Conservation (phyloP, 176 grass and related monocot species). For the Eremochloa ophiuroides region DNA sequence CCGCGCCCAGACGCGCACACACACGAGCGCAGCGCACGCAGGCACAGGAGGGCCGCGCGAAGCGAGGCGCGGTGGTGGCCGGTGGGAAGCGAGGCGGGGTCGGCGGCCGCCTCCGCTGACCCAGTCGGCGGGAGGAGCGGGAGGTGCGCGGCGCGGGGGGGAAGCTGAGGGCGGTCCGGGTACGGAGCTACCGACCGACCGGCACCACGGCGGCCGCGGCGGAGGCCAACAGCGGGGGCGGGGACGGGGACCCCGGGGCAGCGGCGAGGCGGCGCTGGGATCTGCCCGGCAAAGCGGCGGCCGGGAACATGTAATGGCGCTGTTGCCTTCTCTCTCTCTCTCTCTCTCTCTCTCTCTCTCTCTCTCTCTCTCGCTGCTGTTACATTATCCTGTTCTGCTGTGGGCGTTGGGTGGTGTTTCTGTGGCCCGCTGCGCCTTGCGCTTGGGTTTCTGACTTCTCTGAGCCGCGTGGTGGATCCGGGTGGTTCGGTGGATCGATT, state of each 20-base stretch:
- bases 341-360: too few species aligned
- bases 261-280: conserved; percentile 43
- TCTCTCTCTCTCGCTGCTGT: background rate
- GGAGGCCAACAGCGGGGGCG: conserved; percentile 20
- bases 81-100: background rate
- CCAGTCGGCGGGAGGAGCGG: background rate
- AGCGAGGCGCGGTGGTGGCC: background rate
- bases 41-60: background rate
- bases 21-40: background rate
- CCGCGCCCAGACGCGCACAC: conserved; percentile 23
- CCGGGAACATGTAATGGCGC: conserved; percentile 37
- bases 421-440: background rate
- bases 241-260: conserved; percentile 29
- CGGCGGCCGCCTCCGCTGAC: background rate
- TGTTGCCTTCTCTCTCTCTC: background rate
- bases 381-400: background rate
- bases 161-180: background rate
- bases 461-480: conserved; percentile 15
- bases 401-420: background rate
- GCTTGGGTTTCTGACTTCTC: background rate
- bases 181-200: background rate
- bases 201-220: conserved; percentile 35
- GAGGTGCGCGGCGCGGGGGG: background rate
- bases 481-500: background rate
- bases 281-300: conserved; percentile 29